Base-by-base conservation (phyloP, 2,329 filamentous ascomycete species). In the Clonostachys chloroleuca region DNA sequence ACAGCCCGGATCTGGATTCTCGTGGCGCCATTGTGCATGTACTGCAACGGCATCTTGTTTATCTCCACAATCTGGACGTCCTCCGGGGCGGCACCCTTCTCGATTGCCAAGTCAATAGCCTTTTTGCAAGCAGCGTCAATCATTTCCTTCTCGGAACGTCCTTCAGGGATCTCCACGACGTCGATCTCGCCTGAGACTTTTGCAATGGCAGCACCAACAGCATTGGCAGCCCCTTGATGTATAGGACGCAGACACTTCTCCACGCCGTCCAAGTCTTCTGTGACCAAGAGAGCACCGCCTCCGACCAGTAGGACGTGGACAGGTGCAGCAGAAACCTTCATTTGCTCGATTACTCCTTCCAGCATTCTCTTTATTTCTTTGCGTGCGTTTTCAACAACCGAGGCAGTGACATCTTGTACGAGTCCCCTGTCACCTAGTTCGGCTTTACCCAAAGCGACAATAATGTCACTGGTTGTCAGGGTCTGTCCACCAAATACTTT, bases 191-290 rank as follows among this genome's bases (percentile, higher is more conserved):
- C 77, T 4, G 72, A 72, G 1, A 80, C 72, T 46, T 77, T 77
- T 4, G 75, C 76, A 34, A 80, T 80, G 0, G 80, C 80, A 1
- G 80, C 80, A 6, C 80, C 80, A 3, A 84, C 75, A 0, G 80
- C 80, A 57, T 83, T 84, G 5, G 80, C 80, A 1, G 75, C 77
- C 47, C 76, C 77, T 33, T 77, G 67, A 44, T 73, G 74, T 3
- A 72, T 68, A 1, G 80, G 80, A 5, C 69, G 64, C 8, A 77
- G 73, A 47, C 75, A 71, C 50, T 74, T 65, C 7, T 69, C 66
- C 1, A 80, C 78, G 1, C 77, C 77, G 1, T 66, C 61, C 7
- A 83, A 65, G 1, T 64, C 54, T 6, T 74, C 65, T 1, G 73
- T 70, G 4, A 75, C 72, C 3, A 82, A 58, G 1, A 83, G 66